phyloP scores from a whole-genome alignment of 2,329 filamentous ascomycete genomes.

The Paradendryphiella salina region DNA sequence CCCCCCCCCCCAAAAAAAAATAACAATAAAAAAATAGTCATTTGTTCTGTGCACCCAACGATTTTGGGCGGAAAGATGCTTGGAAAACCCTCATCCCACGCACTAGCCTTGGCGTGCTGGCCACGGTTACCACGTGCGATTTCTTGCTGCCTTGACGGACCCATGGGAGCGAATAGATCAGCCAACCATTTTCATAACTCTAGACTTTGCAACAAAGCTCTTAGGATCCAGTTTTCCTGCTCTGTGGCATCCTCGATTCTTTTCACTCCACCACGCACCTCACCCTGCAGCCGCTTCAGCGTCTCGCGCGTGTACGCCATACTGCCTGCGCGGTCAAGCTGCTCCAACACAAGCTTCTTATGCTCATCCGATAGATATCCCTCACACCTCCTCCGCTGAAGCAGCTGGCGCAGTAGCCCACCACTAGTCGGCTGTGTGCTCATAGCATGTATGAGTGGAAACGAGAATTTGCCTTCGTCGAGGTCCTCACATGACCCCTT shows the following conservation, averaged over 20 bases:
- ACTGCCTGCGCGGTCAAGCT: not conserved
- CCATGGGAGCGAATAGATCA: no score
- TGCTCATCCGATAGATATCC: not conserved
- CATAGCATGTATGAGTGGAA: not conserved
- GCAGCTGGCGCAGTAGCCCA: not conserved
- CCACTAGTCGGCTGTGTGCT: not conserved
- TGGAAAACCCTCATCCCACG: no score
- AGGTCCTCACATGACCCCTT: constrained; percentile 92
- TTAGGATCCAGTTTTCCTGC: not conserved
- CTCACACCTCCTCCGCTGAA: not conserved
- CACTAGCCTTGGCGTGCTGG: no score
- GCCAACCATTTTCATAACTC: not conserved
- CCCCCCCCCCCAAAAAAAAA: no score
- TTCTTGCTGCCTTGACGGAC: no score
- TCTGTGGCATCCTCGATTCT: not conserved
- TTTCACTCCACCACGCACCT: not conserved
- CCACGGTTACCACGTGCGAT: no score
- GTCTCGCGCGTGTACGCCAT: not conserved
- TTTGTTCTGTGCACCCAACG: no score
- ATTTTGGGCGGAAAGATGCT: no score
- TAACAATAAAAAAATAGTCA: no score
- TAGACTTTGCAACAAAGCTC: not conserved
- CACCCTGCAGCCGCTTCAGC: not conserved
- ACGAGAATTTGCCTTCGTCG: constrained; percentile 88
- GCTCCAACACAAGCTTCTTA: not conserved